Evolutionary conservation across 257 asterid genomes (phyloP).

Genomic region (Coffea canephora): DNA sequence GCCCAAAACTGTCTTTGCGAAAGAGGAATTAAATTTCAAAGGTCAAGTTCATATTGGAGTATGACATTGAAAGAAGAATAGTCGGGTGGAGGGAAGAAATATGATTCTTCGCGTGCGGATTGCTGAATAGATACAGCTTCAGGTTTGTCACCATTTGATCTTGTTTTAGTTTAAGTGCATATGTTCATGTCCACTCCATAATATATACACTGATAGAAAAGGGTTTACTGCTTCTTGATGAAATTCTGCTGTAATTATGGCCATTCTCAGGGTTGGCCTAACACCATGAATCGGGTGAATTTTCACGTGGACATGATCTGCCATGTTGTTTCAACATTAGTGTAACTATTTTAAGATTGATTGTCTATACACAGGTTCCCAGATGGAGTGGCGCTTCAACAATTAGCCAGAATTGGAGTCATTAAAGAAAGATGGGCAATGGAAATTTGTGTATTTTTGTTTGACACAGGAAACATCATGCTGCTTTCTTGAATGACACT

Average conservation of each 20-base stretch:
- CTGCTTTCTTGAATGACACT: background rate
- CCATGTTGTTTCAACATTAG: background rate
- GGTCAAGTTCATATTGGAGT: background rate
- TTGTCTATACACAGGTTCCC: background rate
- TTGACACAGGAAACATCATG: background rate
- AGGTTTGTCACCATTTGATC: background rate
- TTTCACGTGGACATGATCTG: background rate
- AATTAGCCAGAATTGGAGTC: background rate
- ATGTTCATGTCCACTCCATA: background rate
- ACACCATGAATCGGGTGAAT: background rate
- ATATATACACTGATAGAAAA: background rate
- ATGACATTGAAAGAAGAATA: background rate
- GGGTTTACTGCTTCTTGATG: background rate
- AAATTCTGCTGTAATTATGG: background rate
- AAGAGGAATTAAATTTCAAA: background rate
- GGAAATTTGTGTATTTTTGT: background rate
- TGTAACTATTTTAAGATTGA: background rate
- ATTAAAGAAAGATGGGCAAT: no score
- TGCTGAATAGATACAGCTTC: background rate
- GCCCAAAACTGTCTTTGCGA: constrained; percentile 7
- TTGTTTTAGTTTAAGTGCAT: background rate
- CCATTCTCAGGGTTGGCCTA: background rate
- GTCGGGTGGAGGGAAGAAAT: background rate
- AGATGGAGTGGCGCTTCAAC: background rate
- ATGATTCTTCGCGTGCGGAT: background rate